Evolutionary conservation across 1,284 basidiomycete species (phyloP), one percentile per base, ranked within the genome.

Genomic region (Leccinum glutinopallens): DNA sequence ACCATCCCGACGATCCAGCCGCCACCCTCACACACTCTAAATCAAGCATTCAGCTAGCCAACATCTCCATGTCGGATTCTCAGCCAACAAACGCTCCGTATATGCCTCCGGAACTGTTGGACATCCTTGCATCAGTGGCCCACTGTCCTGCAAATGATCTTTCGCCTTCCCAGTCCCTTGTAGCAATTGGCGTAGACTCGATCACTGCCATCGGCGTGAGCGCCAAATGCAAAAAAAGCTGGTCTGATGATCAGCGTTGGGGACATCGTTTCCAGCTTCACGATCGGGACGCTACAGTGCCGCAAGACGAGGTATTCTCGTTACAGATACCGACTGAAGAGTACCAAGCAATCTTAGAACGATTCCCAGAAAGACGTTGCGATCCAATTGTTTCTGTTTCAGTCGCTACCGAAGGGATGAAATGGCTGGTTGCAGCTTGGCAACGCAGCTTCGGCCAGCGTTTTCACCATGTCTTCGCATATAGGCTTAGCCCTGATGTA

Each of bases 161-260:
- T 15, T 67, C 71, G 25, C 66, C 73, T 7, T 63, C 69, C 9
- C 81, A 80, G 5, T 73, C 76, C 2, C 75, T 83, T 12, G 74
- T 75, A 12, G 74, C 81, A 6, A 70, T 85, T 6, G 83, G 83
- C 9, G 75, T 85, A n/a, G 83, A 85, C 67, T 84, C 84, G 1
- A 85, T 85, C 61, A 81, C 80, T 33, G 81, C 84, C 19, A 82
- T 85, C 54, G 80, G 80, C 64, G 73, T 85, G 19, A 76, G 78
- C 8, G 75, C 80, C 25, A 79, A 75, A 60, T 78, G 76, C 62
- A 77, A 79, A 46, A 72, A 72, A 57, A 22, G 74, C 70, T 10
- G 81, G 81, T 2, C 64, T 83, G 39, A 66, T 64, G 8, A 60
- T 84, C 17, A 70, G 68, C 22, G 77, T 79, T 4, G 78, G 75